These are phyloP conservation scores for Dendrobium huoshanense DNA, from an alignment of 106 monocot genomes.

Conservation along the genomic window DNA sequence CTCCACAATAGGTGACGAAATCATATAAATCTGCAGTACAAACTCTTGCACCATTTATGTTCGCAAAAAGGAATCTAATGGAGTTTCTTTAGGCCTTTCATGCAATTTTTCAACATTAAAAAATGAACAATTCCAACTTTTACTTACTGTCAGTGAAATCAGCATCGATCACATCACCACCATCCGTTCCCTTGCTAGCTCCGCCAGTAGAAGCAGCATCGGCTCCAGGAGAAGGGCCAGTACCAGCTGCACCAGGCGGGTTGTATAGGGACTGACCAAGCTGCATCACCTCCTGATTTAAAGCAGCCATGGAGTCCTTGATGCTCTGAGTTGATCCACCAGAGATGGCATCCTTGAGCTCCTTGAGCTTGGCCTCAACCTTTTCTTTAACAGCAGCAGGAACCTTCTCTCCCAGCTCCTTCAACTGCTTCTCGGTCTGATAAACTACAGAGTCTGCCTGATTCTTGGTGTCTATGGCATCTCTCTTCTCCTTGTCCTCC, in stretches of 20 bases:
- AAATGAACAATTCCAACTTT: not conserved
- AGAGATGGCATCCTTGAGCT: conserved; percentile 68
- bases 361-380: conserved; percentile 67
- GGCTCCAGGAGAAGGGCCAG: conserved; percentile 31
- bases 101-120: no score
- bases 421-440: conserved; percentile 86
- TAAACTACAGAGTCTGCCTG: conserved; percentile 76
- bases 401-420: conserved; percentile 79
- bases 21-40: not conserved
- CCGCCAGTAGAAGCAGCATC: conserved; percentile 22
- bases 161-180: conserved; percentile 82
- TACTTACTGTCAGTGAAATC: conserved; percentile 92
- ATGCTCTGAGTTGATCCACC: conserved; percentile 56
- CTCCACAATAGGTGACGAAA: not conserved
- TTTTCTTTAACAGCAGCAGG: conserved; percentile 67
- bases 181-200: conserved; percentile 33
- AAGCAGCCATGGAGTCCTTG: conserved; percentile 62
- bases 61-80: no score
- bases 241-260: conserved; percentile 41
- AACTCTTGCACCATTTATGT: not conserved
- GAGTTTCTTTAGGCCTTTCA: no score
- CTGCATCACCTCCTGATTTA: conserved; percentile 92
- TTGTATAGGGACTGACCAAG: conserved; percentile 80
- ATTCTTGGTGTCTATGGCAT: conserved; percentile 89
- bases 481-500: conserved; percentile 92